phyloP scores from a whole-genome alignment of 2,329 filamentous ascomycete species.

The Phyllosticta citribraziliensis region DNA sequence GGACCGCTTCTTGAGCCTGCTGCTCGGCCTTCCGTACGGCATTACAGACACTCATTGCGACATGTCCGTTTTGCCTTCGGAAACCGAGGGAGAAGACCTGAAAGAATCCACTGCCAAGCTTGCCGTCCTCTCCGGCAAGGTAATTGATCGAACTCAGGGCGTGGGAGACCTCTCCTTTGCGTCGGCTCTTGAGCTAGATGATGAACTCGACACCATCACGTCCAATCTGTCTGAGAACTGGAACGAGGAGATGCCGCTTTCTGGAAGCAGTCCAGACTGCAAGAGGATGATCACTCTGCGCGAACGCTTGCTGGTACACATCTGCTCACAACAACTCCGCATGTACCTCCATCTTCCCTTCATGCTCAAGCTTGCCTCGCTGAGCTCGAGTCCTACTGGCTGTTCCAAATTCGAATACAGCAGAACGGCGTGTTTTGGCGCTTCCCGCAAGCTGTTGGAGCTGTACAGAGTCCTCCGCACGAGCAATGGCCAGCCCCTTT shows the following conservation, averaged over 20 bases:
- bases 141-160: slow-evolving; percentile 35
- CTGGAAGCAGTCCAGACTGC: slow-evolving; percentile 23
- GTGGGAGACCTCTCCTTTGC: slow-evolving; percentile 25
- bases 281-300: slow-evolving; percentile 19
- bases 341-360: slow-evolving; percentile 38
- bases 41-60: slow-evolving; percentile 31
- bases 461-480: slow-evolving; percentile 30
- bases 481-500: slow-evolving; percentile 25
- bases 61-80: slow-evolving; percentile 13
- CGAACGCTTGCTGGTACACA: slow-evolving; percentile 32
- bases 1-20: slow-evolving; percentile 43
- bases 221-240: slow-evolving; percentile 29
- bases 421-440: slow-evolving; percentile 30
- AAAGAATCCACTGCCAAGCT: slow-evolving; percentile 23
- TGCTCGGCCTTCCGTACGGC: slow-evolving; percentile 45
- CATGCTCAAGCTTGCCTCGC: slow-evolving; percentile 28
- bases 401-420: slow-evolving; percentile 28
- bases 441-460: slow-evolving; percentile 31
- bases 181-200: slow-evolving; percentile 33
- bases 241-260: slow-evolving; percentile 25
- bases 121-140: slow-evolving; percentile 31
- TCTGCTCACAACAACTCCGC: slow-evolving; percentile 36
- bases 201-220: slow-evolving; percentile 31
- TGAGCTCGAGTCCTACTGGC: slow-evolving; percentile 15
- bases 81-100: neutral